phyloP scores from a whole-genome alignment of 1,284 basidiomycete genomes.

The Melampsora larici-populina region DNA sequence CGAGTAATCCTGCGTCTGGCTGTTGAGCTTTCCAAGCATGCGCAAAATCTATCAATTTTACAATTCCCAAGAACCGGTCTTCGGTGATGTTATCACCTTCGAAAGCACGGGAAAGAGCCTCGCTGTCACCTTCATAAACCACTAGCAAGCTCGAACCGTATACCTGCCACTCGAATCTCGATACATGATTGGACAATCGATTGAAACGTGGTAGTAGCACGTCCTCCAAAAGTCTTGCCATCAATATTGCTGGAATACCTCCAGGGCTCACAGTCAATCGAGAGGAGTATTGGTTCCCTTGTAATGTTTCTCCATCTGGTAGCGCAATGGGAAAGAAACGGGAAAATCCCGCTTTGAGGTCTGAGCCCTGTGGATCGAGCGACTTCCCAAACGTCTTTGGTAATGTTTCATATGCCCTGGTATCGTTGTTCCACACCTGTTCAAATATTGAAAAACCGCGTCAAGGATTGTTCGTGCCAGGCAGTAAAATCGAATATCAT shows the following conservation, averaged over 20 bases:
- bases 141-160: conserved; percentile 35
- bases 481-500: too few species aligned
- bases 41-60: conserved; percentile 40
- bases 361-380: conserved; percentile 23
- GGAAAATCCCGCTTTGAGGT: conserved; percentile 11
- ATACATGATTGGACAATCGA: conserved; percentile 5
- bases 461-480: background rate
- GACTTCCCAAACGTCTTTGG: conserved; percentile 36
- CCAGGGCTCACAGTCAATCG: background rate
- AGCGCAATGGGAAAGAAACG: conserved; percentile 23
- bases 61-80: background rate
- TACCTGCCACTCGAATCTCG: conserved; percentile 25
- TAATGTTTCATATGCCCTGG: conserved; percentile 11
- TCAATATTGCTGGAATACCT: conserved; percentile 4
- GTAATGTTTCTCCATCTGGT: background rate
- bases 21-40: conserved; percentile 11
- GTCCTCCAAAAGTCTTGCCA: conserved; percentile 16
- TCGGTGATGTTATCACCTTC: background rate
- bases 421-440: conserved; percentile 30
- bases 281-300: background rate
- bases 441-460: background rate
- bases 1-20: conserved; percentile 26
- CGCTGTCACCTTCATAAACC: conserved; percentile 26
- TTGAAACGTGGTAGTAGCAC: conserved; percentile 21
- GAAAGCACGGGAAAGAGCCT: background rate